phyloP scores from a whole-genome alignment of 1,139 yeast genomes.

The Diutina siamensis region DNA sequence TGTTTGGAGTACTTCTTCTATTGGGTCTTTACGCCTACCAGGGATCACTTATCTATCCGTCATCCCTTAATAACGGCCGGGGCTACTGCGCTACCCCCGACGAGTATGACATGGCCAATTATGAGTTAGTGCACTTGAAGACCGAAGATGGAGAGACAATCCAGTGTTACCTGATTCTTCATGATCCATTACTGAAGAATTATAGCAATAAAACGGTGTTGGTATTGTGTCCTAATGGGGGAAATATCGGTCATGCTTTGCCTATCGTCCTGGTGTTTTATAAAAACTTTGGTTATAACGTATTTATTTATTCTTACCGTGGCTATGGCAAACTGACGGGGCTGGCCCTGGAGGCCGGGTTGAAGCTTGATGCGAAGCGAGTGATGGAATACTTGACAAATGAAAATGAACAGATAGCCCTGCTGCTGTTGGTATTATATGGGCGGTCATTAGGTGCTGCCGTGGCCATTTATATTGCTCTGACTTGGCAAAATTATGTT shows the following conservation, averaged over 20 bases:
- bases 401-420: slow-evolving; percentile 40
- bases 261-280: slow-evolving; percentile 73
- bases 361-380: slow-evolving; percentile 73
- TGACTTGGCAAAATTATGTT: slow-evolving; percentile 36
- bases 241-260: slow-evolving; percentile 86
- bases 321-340: slow-evolving; percentile 91
- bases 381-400: slow-evolving; percentile 47
- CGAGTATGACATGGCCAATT: slow-evolving; percentile 51
- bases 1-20: slow-evolving; percentile 29
- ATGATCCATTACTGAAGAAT: slow-evolving; percentile 26
- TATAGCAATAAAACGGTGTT: slow-evolving; percentile 61
- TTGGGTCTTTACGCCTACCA: slow-evolving; percentile 60
- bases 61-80: slow-evolving; percentile 69
- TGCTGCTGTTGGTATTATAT: slow-evolving; percentile 53
- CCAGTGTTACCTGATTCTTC: slow-evolving; percentile 35
- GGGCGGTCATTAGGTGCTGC: slow-evolving; percentile 97
- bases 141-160: slow-evolving; percentile 56
- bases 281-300: slow-evolving; percentile 58
- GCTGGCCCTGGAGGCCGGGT: slow-evolving; percentile 60
- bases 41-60: slow-evolving; percentile 64
- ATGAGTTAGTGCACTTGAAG: slow-evolving; percentile 44
- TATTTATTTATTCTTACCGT: slow-evolving; percentile 76
- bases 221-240: slow-evolving; percentile 87
- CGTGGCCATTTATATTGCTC: slow-evolving; percentile 74
- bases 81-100: slow-evolving; percentile 72